Evolutionary conservation across 768 basidiomycete species (phyloP), one percentile per base, ranked within the genome.

Genomic region (Tricholoma furcatifolium): DNA sequence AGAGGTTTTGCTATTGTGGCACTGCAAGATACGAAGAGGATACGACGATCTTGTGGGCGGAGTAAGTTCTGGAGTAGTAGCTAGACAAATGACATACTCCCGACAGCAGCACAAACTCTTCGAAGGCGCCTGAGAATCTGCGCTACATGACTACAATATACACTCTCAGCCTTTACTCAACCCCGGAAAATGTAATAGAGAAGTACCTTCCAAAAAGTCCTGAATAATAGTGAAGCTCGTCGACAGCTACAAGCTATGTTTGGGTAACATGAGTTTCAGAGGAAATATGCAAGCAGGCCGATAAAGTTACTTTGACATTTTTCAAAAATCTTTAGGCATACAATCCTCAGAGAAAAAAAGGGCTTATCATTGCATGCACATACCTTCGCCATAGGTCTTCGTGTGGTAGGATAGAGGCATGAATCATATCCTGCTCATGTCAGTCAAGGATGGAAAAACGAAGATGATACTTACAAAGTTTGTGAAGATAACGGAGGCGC

Each of bases 151-250:
- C 89, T 92, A 42, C 21, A 43, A 18, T 43, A 1, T 41, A 57
- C 36, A 21, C 8, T 31, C 32, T 36, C n/a, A 41, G 8, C 17
- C 27, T 14, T 23, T 47, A 4, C 36, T 15, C 15, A 38, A 40
- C 18, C 7, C 6, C 6, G 48, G n/a, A 20, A 31, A 31, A 30
- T 41, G n/a, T 10, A 21, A 50, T 14, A 15, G 12, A 17, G 3
- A 53, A 57, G 20, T 58, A 87, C 90, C 88, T 91, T 57, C 92
- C 93, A 47, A 94, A 78, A 10, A 88, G 69, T 35, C 87, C 86
- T 1, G 82, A 77, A 62, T 96, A 95, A 63, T 91, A 93, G 66
- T 96, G 93, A 32, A 95, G 65, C 64, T 96, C 93, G 62, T 94
- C 90, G 2, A 93, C 84, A 1, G 82, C 91, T 49, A 95, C 75